Evolutionary conservation across 2,329 filamentous ascomycete genomes (phyloP), one percentile per base, ranked within the genome.

Genomic region (Cladophialophora bantiana): DNA sequence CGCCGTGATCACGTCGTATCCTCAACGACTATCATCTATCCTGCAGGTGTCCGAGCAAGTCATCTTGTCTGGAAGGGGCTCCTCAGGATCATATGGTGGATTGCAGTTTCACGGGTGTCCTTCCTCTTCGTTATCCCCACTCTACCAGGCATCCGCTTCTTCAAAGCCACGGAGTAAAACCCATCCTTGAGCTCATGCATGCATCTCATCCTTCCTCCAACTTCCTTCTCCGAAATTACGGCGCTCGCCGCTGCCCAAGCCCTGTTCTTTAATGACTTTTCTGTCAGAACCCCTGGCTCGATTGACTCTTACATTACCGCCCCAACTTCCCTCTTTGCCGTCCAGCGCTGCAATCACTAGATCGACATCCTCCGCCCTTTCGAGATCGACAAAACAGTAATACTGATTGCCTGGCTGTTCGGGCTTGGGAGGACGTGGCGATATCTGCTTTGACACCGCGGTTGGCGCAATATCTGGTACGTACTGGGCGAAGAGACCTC

Each of bases 341-440:
- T 79, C 77, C 52, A 86, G 67, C 1, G 77, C 77, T 7, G 79
- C 73, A 65, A 86, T 80, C 26, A 86, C 88, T 9, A 77, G 76
- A 38, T 82, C 76, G 0, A 86, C 86, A 68, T 89, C 84, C 60
- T 87, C 83, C 0, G 78, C 74, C 5, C 81, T 85, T 56, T 78
- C 79, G 64, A 90, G 83, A 72, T 90, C 87, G n/a, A 90, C 85
- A 66, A 90, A 90, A 71, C 86, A 86, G 76, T 87, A 90, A 77
- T 89, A 85, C 73, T 87, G 83, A 69, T 86, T 83, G 35, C 85
- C 86, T 0, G 81, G 78, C 48, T 81, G 79, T n/a, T 79, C 75
- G 32, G 78, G 80, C 65, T 82, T 89, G 15, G 57, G 57, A 73
- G 79, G 87, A 74, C 82, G 88, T 68, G 83, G 86, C 55, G 83